Percentiles rank a stretch among this genome's conserved stretches.
These are phyloP conservation scores for Rosellinia necatrix DNA, from an alignment of 2,329 filamentous ascomycete genomes.

Conservation along the genomic window DNA sequence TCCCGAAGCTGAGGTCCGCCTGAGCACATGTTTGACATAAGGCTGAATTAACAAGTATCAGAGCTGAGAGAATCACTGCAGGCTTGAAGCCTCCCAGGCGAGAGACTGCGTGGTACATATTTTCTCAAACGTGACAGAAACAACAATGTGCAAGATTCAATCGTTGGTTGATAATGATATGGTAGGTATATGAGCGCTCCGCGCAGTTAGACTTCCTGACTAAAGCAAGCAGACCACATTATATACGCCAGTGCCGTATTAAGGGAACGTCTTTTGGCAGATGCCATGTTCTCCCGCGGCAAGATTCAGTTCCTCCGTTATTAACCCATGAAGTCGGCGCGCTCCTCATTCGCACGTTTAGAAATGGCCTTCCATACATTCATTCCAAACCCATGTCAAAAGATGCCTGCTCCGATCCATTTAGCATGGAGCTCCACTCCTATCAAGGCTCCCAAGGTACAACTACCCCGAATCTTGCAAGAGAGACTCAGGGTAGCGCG, in stretches of 20 bases:
- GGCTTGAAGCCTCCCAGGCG: neutral
- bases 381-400: neutral
- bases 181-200: neutral
- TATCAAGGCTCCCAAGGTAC: neutral
- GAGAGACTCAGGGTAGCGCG: too few species aligned
- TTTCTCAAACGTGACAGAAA: neutral
- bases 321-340: neutral
- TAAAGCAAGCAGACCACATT: too few species aligned
- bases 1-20: constrained; percentile 15
- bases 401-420: neutral
- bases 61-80: neutral
- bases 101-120: neutral
- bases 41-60: neutral
- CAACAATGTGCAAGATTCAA: neutral
- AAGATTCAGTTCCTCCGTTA: neutral
- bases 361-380: neutral
- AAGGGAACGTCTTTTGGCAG: neutral
- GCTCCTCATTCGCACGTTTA: neutral
- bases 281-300: neutral
- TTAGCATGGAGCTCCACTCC: neutral
- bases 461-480: too few species aligned
- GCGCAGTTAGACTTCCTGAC: neutral
- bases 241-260: neutral
- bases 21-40: neutral
- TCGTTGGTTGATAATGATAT: neutral